Conservation (phyloP, 1,284 basidiomycete genomes). For the Sphaerobolus stellatus region DNA sequence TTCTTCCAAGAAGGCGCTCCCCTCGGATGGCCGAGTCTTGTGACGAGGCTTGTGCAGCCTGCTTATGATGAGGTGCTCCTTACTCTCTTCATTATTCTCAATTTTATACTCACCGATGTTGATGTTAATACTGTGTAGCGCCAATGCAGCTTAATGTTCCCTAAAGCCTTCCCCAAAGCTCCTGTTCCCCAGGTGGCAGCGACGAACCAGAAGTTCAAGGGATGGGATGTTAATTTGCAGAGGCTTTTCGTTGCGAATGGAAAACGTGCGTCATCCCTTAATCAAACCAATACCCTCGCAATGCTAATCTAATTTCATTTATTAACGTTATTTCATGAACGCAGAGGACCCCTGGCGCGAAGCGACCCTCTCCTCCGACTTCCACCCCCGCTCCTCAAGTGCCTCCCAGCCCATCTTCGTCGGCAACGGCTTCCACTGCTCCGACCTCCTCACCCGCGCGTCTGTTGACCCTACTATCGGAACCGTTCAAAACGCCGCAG, state of each 20-base stretch:
- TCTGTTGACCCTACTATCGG: conserved; percentile 50
- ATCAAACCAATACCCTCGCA: too few species aligned
- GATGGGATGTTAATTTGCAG: conserved; percentile 59
- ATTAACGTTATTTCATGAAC: too few species aligned
- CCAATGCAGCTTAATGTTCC: conserved; percentile 62
- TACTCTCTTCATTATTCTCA: neutral
- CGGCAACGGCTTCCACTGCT: conserved; percentile 65
- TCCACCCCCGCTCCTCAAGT: conserved; percentile 48
- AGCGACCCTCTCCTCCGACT: conserved; percentile 61
- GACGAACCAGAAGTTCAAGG: conserved; percentile 53
- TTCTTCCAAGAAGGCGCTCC: conserved; percentile 64
- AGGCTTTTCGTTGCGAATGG: conserved; percentile 73
- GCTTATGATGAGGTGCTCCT: conserved; percentile 51
- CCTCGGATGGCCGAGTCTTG: conserved; percentile 47
- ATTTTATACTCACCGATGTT: too few species aligned
- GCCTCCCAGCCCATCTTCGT: conserved; percentile 52
- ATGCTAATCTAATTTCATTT: conserved; percentile 11
- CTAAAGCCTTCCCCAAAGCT: conserved; percentile 47
- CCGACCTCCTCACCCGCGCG: conserved; percentile 49
- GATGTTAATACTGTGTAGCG: too few species aligned
- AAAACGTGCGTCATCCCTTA: conserved; percentile 45
- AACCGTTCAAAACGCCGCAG: conserved; percentile 48
- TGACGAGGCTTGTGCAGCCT: conserved; percentile 60
- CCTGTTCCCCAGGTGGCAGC: conserved; percentile 36
- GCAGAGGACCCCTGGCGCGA: conserved; percentile 76